Evolutionary conservation across 331 rosid genomes (phyloP), one percentile per base, ranked within the genome.

Genomic region (Acacia pycnantha): DNA sequence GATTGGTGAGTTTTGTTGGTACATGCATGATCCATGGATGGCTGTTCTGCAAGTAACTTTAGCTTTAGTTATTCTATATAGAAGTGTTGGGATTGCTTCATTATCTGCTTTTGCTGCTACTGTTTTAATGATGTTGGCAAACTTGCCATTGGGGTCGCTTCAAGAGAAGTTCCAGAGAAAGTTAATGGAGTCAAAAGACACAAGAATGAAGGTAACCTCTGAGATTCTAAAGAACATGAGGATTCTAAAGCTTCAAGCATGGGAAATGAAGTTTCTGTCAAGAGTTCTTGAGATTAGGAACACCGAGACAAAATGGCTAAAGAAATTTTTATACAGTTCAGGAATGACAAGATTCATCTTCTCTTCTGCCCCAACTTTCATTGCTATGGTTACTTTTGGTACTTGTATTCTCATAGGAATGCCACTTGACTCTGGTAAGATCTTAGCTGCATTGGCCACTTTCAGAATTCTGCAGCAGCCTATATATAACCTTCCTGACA

Each of bases 191-290:
- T 91, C 92, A 48, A 94, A 94, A 81, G 98, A 92, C 78, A 80
- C 26, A 67, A 86, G 97, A 87, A 94, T 94, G 97, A 92, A 91
- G 90, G 89, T 81, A 1, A 94, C 89, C 3, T 84, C 94, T 2
- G 97, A 94, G 88, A 85, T 89, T 59, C 86, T 94, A 40, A 88
- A 89, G 86, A 94, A 88, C 86, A 94, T 92, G 98, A 89, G 94
- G 88, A 90, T 91, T 84, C 94, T 94, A 47, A 94, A 94, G 87
- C 86, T 94, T 59, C 97, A 92, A 80, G 97, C 92, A 68, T 94
- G 97, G 98, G 97, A 94, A 80, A 92, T 92, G 92, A 92, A 92
- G 86, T 94, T 94, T 85, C 85, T 94, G 37, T 80, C 97, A 12
- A 94, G 88, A 84, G 86, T 94, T 75, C 24, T 82, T 18, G 87